These are phyloP conservation scores for Aspergillus sclerotiicarbonarius DNA, from an alignment of 495 filamentous ascomycete genomes.

Conservation along the genomic window DNA sequence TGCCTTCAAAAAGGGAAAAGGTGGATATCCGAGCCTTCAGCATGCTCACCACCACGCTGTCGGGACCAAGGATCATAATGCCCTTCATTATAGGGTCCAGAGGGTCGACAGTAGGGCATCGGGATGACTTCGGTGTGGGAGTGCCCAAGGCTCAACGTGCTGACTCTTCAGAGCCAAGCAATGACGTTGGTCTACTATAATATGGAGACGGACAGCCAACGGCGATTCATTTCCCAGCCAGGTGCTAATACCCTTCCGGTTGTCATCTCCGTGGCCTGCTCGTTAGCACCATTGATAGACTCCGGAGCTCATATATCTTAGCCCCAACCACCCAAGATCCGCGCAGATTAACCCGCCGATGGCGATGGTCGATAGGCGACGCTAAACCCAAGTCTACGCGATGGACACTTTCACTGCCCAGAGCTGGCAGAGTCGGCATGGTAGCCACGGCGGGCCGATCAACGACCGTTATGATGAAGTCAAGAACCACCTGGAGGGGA, in stretches of 20 bases:
- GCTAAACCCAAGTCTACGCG: conserved; percentile 8
- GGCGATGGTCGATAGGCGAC: conserved; percentile 6
- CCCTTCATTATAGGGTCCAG: conserved; percentile 1
- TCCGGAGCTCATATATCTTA: not conserved
- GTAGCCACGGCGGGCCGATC: conserved; percentile 10
- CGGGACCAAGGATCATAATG: not conserved
- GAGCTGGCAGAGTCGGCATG: not conserved
- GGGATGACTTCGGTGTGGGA: conserved; percentile 2
- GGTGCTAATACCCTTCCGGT: conserved; percentile 16
- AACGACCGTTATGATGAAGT: conserved; percentile 16
- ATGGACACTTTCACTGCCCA: not conserved
- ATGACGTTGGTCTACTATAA: not conserved
- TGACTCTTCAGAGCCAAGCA: not conserved
- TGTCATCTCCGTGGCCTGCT: conserved; percentile 17
- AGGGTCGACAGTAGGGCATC: not conserved
- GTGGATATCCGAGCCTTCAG: not conserved
- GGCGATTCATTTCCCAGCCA: conserved; percentile 3
- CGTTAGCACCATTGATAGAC: conserved; percentile 9
- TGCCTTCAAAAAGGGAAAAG: not conserved
- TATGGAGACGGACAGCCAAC: not conserved
- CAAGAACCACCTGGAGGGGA: conserved; percentile 1
- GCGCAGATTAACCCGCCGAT: conserved; percentile 4
- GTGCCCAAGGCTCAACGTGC: not conserved
- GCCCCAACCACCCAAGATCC: conserved; percentile 2
- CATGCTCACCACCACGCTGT: not conserved